Base-by-base conservation (phyloP, 2,329 filamentous ascomycete species). In the Hypoxylon sp. region DNA sequence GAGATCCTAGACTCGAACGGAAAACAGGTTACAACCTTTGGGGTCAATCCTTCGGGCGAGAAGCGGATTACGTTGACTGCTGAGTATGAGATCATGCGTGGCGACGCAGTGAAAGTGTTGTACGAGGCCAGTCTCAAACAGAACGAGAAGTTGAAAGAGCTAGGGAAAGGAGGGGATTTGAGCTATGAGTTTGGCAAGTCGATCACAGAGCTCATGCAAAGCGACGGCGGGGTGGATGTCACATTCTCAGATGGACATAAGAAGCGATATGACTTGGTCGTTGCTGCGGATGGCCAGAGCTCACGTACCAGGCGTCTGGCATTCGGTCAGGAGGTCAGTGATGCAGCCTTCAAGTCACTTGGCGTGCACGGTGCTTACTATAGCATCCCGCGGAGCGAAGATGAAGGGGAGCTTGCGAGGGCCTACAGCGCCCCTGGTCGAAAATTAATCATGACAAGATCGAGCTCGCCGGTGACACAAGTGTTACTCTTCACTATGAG, bases 1-100 rank as follows among this genome's bases (percentile, higher is more conserved):
- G 72, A 79, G 34, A 67, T 86, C 13, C 76, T 87, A 32, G 79
- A 86, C 65, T 65, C 67, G 0, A 62, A 75, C 1, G 81, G 82
- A 49, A 75, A 74, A 0, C 67, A 73, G 4, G 73, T 76, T 28
- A 85, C 82, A 13, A 77, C 72, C 5, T 77, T 84, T 36, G 70
- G 72, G 19, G 75, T 77, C 23, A 81, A 81, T 66, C 76, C 76
- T 49, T 73, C 80, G 0, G 82, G 80, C 2, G 75, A 80, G 43
- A 79, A 80, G 0, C 72, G 65, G 30, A 81, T 83, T 68, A 76
- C 76, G 14, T 75, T 86, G n/a, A 85, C 83, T 0, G 82, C 81
- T 48, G 86, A 89, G 60, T 87, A 81, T 62, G 87, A 89, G 75
- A 85, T 89, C 38, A 84, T 89, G 80, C 79, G 87, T 5, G 86